Base-by-base conservation (phyloP, 2,329 filamentous ascomycete species). In the Setomelanomma holmii region DNA sequence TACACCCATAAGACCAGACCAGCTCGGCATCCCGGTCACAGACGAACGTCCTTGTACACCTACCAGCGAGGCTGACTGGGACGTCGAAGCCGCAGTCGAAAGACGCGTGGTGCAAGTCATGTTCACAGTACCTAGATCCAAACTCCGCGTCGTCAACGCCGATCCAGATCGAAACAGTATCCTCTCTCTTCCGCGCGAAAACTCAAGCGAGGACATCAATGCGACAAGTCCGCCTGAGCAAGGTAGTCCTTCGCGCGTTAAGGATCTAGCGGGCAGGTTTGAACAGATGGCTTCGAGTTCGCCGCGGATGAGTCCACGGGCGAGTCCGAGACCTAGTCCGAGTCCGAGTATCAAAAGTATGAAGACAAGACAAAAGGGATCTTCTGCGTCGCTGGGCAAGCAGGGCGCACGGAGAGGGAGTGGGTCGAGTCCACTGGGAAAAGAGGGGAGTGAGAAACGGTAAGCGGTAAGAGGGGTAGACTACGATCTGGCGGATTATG, bases 41-140 rank as follows among this genome's bases (percentile, higher is more conserved):
- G 51, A 58, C 2, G 56, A 69, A 38, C 12, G 68, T 36, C 57
- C 74, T 1, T 52, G 52, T 23, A 73, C 69, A 2, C 69, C 71
- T 8, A 67, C 66, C 1, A 69, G 73, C 47, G 78, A 80, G 45
- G 75, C 75, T 6, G 79, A 82, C 40, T 82, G 80, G 80, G 79
- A 82, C 45, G 77, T 82, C 1, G 80, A 82, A 58, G 73, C 75
- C 11, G 80, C 78, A 4, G 79, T 76, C 1, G 74, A 76, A 44
- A 69, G 75, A 19, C 63, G 80, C 4, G 78, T 80, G 4, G 78
- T 82, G n/a, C 80, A 80, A 49, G 76, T 83, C 69, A 95, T 96
- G 85, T 98, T 96, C 74, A 97, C 93, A 0, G 91, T 97, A 54
- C 93, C 95, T 2, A 91, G 89, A 72, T 89, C 93, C 74, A 86